A percentile compares a stretch with the other conserved stretches of the same genome.
Conservation (phyloP, 805 yeast genomes). For the Lachancea cidri region DNA sequence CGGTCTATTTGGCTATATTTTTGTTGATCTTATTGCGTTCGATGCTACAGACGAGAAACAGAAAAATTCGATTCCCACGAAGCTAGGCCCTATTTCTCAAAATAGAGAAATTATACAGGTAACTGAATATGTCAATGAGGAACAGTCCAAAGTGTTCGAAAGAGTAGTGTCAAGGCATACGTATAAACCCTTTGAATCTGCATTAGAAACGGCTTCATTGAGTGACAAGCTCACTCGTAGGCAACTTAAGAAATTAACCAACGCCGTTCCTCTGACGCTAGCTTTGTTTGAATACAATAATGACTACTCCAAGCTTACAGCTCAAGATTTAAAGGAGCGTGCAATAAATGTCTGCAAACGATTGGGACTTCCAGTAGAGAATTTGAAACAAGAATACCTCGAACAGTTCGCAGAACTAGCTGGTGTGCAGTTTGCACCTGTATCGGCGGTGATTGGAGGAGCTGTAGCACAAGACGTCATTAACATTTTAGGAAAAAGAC, state of each 20-base stretch:
- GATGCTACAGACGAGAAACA: slow-evolving; percentile 49
- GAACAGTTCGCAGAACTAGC: slow-evolving; percentile 43
- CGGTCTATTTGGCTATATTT: slow-evolving; percentile 80
- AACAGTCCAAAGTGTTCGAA: slow-evolving; percentile 35
- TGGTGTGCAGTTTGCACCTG: slow-evolving; percentile 69
- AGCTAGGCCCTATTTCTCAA: slow-evolving; percentile 43
- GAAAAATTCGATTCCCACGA: slow-evolving; percentile 44
- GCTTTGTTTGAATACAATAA: slow-evolving; percentile 48
- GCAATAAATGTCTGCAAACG: slow-evolving; percentile 32
- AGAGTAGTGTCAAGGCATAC: slow-evolving; percentile 34
- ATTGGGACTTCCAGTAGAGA: slow-evolving; percentile 43
- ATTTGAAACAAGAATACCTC: slow-evolving; percentile 37
- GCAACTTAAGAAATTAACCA: slow-evolving; percentile 27
- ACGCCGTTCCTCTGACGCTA: slow-evolving; percentile 46
- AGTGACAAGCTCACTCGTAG: slow-evolving; percentile 32
- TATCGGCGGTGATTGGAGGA: slow-evolving; percentile 86
- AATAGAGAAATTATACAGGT: slow-evolving; percentile 42
- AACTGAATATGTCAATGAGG: slow-evolving; percentile 27
- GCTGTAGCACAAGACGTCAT: slow-evolving; percentile 85
- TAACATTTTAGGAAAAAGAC: slow-evolving; percentile 69
- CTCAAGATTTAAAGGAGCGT: slow-evolving; percentile 27
- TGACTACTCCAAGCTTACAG: slow-evolving; percentile 19
- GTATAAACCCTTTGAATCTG: slow-evolving; percentile 35
- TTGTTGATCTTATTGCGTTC: slow-evolving; percentile 71
- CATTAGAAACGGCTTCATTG: slow-evolving; percentile 34